phyloP scores from a whole-genome alignment of 306 rosid species.

The Hippophae tibetana region DNA sequence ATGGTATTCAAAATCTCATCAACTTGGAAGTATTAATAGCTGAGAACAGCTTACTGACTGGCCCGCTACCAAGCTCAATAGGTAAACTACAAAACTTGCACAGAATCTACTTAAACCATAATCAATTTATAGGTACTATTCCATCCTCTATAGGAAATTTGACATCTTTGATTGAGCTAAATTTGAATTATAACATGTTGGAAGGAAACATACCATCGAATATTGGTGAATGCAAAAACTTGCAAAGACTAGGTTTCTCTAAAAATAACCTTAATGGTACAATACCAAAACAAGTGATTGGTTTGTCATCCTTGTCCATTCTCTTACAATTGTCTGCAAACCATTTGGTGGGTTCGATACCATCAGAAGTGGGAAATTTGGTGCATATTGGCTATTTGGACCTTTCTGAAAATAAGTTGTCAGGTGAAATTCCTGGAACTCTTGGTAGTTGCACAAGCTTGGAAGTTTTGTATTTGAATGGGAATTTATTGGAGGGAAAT shows the following conservation, averaged over 20 bases:
- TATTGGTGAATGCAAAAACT: constrained; percentile 7
- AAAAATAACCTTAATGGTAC: constrained; percentile 15
- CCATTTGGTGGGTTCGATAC: constrained; percentile 16
- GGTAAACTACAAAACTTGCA: not conserved
- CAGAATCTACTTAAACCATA: accelerated
- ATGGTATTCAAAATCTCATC: too few relatives aligned
- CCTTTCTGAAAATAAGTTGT: constrained; percentile 15
- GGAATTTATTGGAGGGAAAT: constrained; percentile 11
- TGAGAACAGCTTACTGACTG: not conserved
- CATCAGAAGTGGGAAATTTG: constrained; percentile 7
- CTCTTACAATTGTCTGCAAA: constrained; percentile 13
- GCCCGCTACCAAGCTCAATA: not conserved
- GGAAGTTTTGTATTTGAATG: constrained; percentile 4
- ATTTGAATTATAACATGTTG: not conserved
- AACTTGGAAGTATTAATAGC: accelerated
- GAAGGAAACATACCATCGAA: constrained; percentile 10
- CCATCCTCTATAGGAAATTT: constrained; percentile 3
- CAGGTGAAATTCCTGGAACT: constrained; percentile 13
- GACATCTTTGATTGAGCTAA: not conserved
- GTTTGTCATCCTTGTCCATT: constrained; percentile 7
- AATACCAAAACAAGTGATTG: constrained; percentile 16
- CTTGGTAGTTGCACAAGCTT: constrained; percentile 15
- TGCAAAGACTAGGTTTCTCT: constrained; percentile 1
- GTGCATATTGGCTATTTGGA: constrained; percentile 1
- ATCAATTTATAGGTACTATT: not conserved